Evolutionary conservation across 495 filamentous ascomycete genomes (phyloP).

Genomic region (Podospora pseudopauciseta): DNA sequence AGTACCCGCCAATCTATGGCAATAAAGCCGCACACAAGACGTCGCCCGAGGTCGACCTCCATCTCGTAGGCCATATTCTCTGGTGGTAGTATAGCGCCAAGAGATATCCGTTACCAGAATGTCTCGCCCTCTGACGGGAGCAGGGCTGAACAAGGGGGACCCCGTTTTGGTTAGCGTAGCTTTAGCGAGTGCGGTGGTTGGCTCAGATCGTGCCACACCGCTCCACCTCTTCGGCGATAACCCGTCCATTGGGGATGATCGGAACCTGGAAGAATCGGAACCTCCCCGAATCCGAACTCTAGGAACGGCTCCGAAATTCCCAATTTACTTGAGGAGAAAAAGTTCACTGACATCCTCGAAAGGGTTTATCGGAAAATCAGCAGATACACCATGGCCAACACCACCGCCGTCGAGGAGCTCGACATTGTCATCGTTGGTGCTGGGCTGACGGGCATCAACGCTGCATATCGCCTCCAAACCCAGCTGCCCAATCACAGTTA

Average conservation of each 20-base stretch:
- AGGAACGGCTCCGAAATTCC: too few species aligned
- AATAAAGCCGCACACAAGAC: too few species aligned
- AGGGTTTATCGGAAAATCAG: not conserved
- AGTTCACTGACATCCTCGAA: not conserved
- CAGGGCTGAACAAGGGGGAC: not conserved
- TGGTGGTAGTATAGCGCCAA: not conserved
- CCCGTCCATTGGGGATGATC: not conserved
- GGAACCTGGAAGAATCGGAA: not conserved
- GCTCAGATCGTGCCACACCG: not conserved
- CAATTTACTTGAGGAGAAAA: not conserved
- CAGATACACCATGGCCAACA: not conserved
- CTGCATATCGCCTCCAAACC: constrained; percentile 64
- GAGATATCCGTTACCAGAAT: not conserved
- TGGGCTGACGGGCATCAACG: constrained; percentile 74
- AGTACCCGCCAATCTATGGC: too few species aligned
- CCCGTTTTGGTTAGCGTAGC: not conserved
- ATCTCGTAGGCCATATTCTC: too few species aligned
- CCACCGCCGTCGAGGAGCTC: constrained; percentile 22
- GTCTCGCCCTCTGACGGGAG: not conserved
- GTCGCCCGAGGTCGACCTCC: too few species aligned
- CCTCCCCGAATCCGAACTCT: not conserved
- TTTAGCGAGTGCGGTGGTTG: not conserved
- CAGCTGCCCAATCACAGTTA: constrained; percentile 54
- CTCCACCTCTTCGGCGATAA: not conserved
- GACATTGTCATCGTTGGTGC: constrained; percentile 71